Base-by-base conservation (phyloP, 1,284 basidiomycete genomes). In the Cryptococcus wingfieldii region DNA sequence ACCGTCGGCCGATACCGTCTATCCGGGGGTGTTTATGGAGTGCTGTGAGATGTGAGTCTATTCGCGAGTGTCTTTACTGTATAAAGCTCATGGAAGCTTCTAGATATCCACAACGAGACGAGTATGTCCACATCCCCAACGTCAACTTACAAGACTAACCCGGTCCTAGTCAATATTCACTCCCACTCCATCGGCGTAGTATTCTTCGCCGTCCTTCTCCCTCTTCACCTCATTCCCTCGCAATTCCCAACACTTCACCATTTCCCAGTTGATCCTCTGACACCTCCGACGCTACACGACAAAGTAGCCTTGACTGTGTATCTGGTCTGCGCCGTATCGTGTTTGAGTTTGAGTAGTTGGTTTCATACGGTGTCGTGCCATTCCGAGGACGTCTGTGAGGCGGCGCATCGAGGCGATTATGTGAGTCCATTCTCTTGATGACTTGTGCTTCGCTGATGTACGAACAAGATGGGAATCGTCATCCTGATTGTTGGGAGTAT, bases 51-150 rank as follows among this genome's bases (percentile, higher is more conserved):
- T 91, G 89, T 90, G 76, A 75, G 86, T 80, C 51, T 60, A 55
- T 56, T 53, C 37, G 50, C 19, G 41, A 6, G 41, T 16, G 23
- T 23, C 23, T 2, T 23, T 23, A 23, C 23, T 23, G 23, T 23
- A 23, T 23, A 23, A 23, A 23, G 23, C 23, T 23, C 23, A 23
- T 23, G 2, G 23, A 23, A 23, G 23, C 12, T 13, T 16, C 5
- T 27, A 90, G 89, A 89, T 75, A 66, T 89, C 53, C 89, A 92
- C 73, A 92, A 91, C 66, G 89, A 91, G 77, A 89, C 87, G 56
- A 82, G 87, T 87, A 65, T 57, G 76, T 63, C 19, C n/a, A 38
- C 47, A 18, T 47, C 23, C 43, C 7, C 41, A 13, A 18, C 7
- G 37, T 39, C 50, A 52, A 34, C 31, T 3, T n/a, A 44, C 25